Base-by-base conservation (phyloP, 331 rosid genomes). In the Telfairia occidentalis region DNA sequence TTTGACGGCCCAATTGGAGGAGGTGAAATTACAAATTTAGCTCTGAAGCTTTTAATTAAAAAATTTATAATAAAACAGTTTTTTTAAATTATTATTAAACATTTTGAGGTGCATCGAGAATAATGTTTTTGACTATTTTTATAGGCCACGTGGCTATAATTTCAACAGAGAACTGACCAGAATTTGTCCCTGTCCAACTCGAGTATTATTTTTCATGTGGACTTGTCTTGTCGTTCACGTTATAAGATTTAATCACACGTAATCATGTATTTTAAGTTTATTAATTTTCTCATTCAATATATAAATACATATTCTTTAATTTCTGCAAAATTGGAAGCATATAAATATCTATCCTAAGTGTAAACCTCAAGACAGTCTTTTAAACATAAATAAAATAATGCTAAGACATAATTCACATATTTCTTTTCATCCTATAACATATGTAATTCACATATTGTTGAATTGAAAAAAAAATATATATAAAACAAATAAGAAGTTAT, bases 181-280 rank as follows among this genome's bases (percentile, higher is more conserved):
- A 45, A 40, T 6, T 15, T 42, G 74, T 69, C 54, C 37, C 5
- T 5, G 53, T 67, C 21, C 1, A 23, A 67, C 12, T 43, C 2
- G 19, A 24, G 12, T 43, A 69, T 42, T 69, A 69, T 42, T 69
- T 43, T 13, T 69, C 54, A 43, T 69, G 74, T 43, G 74, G 74
- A 13, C 35, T 43, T 42, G 55, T 69, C 54, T 43, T 69, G 7
- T 69, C 7, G 2, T n/a, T 66, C 52, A 66, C 52, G 73, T 40
- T 66, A 9, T 66, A 10, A 10, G 34, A 37, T 59, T 59, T 28
- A 29, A 29, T 3, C 57, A 52, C 57, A 52, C 12, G 26, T 19
- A 52, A 52, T 52, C 57, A 60, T 26, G 0, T 11, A 30, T 29
- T 29, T 29, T 13, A 15, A 26, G 26, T 24, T 12, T 9, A 28